Conservation (phyloP, 176 grass and related monocot genomes). For the Hordeum vulgare region DNA sequence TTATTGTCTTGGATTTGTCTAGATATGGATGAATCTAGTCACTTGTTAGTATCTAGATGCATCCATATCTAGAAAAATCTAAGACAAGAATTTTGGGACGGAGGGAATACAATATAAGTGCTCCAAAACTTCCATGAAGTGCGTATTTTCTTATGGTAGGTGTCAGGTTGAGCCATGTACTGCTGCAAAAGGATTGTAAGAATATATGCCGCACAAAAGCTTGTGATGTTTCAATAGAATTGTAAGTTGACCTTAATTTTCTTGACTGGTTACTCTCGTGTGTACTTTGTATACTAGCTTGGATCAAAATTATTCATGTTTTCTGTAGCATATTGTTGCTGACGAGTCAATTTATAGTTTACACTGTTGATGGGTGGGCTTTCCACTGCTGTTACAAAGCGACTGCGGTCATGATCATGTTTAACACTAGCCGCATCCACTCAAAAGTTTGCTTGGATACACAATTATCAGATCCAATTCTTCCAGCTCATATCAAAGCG, state of each 20-base stretch:
- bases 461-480: background rate
- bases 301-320: background rate
- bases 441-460: background rate
- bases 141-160: conserved; percentile 4
- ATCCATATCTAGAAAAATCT: too few species aligned
- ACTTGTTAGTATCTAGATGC: too few species aligned
- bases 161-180: conserved; percentile 14
- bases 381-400: background rate
- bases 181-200: conserved; percentile 38
- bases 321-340: background rate
- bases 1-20: too few species aligned
- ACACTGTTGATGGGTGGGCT: background rate
- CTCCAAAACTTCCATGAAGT: conserved; percentile 4
- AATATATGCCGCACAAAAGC: conserved; percentile 40
- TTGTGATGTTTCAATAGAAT: conserved; percentile 29
- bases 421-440: conserved; percentile 8
- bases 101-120: background rate
- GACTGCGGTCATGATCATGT: background rate
- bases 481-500: background rate
- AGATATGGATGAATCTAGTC: too few species aligned
- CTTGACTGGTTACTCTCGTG: background rate
- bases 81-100: too few species aligned
- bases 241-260: conserved; percentile 36
- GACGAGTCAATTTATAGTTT: background rate
- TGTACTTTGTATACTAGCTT: background rate